Evolutionary conservation across 805 yeast genomes (phyloP).

Genomic region (Cephaloascus fragrans): DNA sequence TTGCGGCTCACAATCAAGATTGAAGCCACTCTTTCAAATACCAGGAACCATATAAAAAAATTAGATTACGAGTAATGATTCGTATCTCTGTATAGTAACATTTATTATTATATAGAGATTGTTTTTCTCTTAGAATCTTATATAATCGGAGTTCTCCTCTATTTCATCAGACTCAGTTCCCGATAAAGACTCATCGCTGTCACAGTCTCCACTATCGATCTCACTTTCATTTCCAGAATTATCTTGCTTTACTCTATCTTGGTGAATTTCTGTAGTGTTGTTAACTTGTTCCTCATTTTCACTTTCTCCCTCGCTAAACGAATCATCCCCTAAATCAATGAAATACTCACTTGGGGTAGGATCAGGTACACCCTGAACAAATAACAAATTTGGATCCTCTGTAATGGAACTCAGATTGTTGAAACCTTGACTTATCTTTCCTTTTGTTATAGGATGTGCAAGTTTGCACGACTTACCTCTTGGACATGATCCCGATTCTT

Average conservation of each 20-base stretch:
- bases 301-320: neutral
- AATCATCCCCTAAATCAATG: slow-evolving; percentile 9
- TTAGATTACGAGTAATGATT: no score
- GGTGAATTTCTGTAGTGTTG: no score
- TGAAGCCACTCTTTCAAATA: no score
- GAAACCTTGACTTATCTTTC: neutral
- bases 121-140: slow-evolving; percentile 10
- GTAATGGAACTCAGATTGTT: slow-evolving; percentile 17
- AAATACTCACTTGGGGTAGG: slow-evolving; percentile 15
- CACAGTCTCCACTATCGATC: slow-evolving; percentile 6
- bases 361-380: slow-evolving; percentile 7
- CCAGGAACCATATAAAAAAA: no score
- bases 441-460: slow-evolving; percentile 27
- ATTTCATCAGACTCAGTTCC: slow-evolving; percentile 9
- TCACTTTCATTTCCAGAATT: slow-evolving; percentile 1
- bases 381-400: slow-evolving; percentile 18
- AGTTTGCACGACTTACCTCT: slow-evolving; percentile 43
- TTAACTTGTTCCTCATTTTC: no score
- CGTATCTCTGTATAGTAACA: no score
- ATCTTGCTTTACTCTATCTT: no score
- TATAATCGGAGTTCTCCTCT: slow-evolving; percentile 15
- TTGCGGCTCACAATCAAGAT: no score
- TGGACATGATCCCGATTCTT: slow-evolving; percentile 50
- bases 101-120: no score
- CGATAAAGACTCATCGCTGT: slow-evolving; percentile 3